phyloP scores from a whole-genome alignment of 441 rosid genomes.

The Arabidopsis hybrid region DNA sequence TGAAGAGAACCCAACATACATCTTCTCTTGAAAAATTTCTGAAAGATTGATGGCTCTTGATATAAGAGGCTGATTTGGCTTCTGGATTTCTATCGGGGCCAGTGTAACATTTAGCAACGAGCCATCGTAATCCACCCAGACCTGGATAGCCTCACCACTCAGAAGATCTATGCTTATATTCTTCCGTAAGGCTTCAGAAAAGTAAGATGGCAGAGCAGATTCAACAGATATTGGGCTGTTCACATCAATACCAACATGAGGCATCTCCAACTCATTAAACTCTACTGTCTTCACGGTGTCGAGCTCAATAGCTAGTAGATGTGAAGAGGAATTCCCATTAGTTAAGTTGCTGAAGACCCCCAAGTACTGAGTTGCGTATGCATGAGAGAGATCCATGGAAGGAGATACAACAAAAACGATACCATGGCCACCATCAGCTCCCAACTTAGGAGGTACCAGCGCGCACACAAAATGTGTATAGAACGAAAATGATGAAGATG shows the following conservation, averaged over 20 bases:
- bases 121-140: constrained; percentile 38
- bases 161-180: constrained; percentile 16
- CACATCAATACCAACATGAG: constrained; percentile 41
- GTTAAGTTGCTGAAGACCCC: constrained; percentile 22
- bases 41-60: constrained; percentile 27
- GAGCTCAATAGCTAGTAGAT: constrained; percentile 39
- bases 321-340: constrained; percentile 4
- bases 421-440: constrained; percentile 26
- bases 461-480: constrained; percentile 42
- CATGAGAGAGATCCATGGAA: constrained; percentile 26
- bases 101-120: neutral
- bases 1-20: constrained; percentile 36
- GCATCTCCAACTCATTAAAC: neutral
- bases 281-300: constrained; percentile 1
- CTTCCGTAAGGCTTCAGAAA: neutral
- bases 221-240: constrained; percentile 16
- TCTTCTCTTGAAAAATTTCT: constrained; percentile 7
- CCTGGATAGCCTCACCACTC: constrained; percentile 32
- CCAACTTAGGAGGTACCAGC: constrained; percentile 28
- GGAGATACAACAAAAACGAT: constrained; percentile 33
- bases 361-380: neutral
- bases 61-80: constrained; percentile 31
- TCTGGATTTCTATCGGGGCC: constrained; percentile 10
- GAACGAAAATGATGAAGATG: constrained; percentile 22
- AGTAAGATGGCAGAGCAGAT: neutral